Conservation (phyloP, 2,329 filamentous ascomycete species). For the Leptographium lundbergii region DNA sequence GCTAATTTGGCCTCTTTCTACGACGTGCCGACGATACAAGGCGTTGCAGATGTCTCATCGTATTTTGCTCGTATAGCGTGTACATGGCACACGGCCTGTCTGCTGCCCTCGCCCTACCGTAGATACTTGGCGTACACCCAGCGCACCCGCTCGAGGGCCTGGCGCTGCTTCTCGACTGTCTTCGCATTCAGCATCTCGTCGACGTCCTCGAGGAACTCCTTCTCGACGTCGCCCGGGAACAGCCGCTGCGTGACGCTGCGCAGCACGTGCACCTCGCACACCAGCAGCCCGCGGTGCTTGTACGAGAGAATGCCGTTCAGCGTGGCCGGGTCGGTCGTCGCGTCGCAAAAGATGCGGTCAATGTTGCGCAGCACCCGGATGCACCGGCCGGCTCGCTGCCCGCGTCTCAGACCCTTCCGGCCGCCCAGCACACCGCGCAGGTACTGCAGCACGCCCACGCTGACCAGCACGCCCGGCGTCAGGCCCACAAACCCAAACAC, state of each 20-base stretch:
- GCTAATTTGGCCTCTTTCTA: not conserved
- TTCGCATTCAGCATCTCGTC: conserved; percentile 75
- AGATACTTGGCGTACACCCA: conserved; percentile 85
- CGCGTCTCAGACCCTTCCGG: conserved; percentile 53
- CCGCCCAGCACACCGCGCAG: conserved; percentile 56
- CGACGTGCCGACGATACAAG: no score
- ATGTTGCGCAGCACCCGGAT: conserved; percentile 76
- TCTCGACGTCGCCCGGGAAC: conserved; percentile 61
- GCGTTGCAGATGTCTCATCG: no score
- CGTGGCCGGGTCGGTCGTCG: conserved; percentile 38
- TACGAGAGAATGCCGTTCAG: conserved; percentile 69
- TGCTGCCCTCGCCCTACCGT: conserved; percentile 10
- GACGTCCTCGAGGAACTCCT: conserved; percentile 81
- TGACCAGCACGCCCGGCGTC: conserved; percentile 84
- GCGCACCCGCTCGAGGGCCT: conserved; percentile 68
- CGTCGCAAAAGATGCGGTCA: conserved; percentile 63
- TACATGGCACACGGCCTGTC: no score
- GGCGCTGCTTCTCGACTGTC: conserved; percentile 65
- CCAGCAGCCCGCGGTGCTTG: conserved; percentile 79
- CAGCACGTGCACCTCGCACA: conserved; percentile 82
- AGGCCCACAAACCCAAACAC: conserved; percentile 96
- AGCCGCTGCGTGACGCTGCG: conserved; percentile 50
- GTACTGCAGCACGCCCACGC: conserved; percentile 62
- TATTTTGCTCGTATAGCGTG: not conserved
- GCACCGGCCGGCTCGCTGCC: conserved; percentile 55